Conservation (phyloP, 495 filamentous ascomycete genomes). For the Chaetomium tenue region DNA sequence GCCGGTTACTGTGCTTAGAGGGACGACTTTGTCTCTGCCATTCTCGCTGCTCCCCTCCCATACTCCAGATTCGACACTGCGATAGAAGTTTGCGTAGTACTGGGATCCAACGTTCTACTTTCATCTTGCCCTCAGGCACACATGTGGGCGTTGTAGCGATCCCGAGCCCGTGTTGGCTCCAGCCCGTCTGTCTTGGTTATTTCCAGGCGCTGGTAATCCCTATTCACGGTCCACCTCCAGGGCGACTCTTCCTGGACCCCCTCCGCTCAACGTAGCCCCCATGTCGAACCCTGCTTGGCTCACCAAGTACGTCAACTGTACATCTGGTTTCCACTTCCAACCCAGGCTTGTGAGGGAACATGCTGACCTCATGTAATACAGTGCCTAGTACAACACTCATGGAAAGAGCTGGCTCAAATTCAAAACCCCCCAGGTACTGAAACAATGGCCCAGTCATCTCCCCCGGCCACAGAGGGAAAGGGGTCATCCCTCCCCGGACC, state of each 20-base stretch:
- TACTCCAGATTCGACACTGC: not conserved
- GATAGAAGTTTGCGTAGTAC: not conserved
- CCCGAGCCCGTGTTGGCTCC: not conserved
- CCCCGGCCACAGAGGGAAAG: slow-evolving; percentile 22
- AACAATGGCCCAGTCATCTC: not conserved
- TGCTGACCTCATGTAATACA: not conserved
- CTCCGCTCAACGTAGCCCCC: not conserved
- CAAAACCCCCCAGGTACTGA: no score
- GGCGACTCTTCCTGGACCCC: not conserved
- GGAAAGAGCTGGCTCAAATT: not conserved
- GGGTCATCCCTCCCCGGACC: slow-evolving; percentile 27
- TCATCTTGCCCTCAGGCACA: not conserved
- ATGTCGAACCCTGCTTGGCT: no score
- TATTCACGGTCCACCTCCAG: not conserved
- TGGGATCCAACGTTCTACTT: not conserved
- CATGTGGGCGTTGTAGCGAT: not conserved
- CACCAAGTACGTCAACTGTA: no score
- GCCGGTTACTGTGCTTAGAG: not conserved
- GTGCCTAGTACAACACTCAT: no score
- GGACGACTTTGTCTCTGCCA: not conserved
- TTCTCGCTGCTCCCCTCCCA: not conserved
- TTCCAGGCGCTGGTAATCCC: not conserved
- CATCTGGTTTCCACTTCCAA: not conserved
- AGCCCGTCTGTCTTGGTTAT: not conserved
- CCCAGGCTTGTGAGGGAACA: not conserved